Evolutionary conservation across 192 early-diverging fungal genomes (phyloP).

Genomic region (Pilaira anomala): DNA sequence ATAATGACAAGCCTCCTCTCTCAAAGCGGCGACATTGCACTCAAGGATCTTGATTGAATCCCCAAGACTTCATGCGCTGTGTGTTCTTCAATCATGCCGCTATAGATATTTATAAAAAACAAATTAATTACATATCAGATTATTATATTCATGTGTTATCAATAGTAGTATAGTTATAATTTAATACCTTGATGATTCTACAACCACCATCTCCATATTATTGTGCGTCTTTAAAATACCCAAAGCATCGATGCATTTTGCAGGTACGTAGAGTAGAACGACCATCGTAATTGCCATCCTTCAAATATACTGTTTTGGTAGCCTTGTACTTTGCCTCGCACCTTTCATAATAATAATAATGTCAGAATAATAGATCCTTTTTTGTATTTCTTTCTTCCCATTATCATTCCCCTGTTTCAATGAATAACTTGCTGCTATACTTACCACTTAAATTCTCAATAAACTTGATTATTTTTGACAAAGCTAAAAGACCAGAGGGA

Average conservation of each 20-base stretch:
- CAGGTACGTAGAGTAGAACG: conserved; percentile 5
- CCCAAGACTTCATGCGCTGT: conserved; percentile 11
- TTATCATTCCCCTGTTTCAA: conserved; percentile 8
- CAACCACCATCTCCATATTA: conserved; percentile 13
- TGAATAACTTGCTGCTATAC: conserved; percentile 2
- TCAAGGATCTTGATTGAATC: conserved; percentile 19
- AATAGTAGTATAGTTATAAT: conserved; percentile 8
- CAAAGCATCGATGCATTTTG: conserved; percentile 3
- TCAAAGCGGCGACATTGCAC: conserved; percentile 11
- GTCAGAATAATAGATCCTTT: conserved; percentile 2
- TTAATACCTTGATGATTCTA: conserved; percentile 18
- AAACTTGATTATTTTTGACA: conserved; percentile 16
- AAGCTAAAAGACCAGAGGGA: conserved; percentile 10
- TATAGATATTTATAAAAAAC: conserved; percentile 11
- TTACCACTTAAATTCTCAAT: conserved; percentile 17
- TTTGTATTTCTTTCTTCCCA: conserved; percentile 14
- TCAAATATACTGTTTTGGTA: conserved; percentile 7
- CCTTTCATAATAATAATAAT: conserved; percentile 15
- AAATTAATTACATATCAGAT: conserved; percentile 16
- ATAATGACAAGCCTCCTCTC: conserved; percentile 12
- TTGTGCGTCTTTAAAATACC: conserved; percentile 10
- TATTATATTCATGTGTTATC: conserved; percentile 8
- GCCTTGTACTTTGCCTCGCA: conserved; percentile 11
- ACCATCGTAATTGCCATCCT: conserved; percentile 10
- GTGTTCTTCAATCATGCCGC: conserved; percentile 8